Base-by-base conservation (phyloP, 192 early-diverging fungal species). In the Umbelopsis sp. region DNA sequence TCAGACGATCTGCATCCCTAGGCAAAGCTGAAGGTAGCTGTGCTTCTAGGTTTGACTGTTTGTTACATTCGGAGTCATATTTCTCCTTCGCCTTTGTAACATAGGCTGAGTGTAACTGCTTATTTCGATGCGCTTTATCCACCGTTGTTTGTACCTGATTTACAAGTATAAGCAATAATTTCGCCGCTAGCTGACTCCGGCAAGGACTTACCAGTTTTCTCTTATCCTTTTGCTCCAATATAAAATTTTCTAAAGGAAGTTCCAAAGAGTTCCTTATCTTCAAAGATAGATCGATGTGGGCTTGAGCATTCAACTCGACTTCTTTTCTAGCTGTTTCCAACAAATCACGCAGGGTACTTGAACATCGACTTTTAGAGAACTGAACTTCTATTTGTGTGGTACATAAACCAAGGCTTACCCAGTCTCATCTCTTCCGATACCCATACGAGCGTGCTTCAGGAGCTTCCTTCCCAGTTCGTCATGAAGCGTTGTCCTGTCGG, bases 401-500 rank as follows among this genome's bases (percentile, higher is more conserved):
- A 8, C 0, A 65, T 7, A 25, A 25, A n/a, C 41, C 27, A 30
- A 30, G 27, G 45, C 49, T 69, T 79, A 88, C 87, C 91, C 90
- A 18, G 85, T 83, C 68, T 93, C 91, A 64, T 93, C 89, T 46
- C 80, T 83, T 0, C 91, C 91, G 41, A 93, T 67, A 1, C 77
- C 83, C 3, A 78, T 69, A 37, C 88, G 87, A 7, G 86, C 75
- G 50, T 88, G 72, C 70, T 91, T 93, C 37, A 80, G 46, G 46
- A 93, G 66, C 67, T 83, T 82, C 71, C 90, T 89, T 51, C 90
- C 90, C 67, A 88, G 81, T 10, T 93, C 91, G 52, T 93, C 91
- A 45, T 93, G 87, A 30, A 91, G 71, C 1, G 78, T 65, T 5
- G 91, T 88, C 50, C 91, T 87, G 52, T 46, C 72, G 35, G 55